phyloP scores from a whole-genome alignment of 1,284 basidiomycete genomes.

The Ganoderma resinaceum region DNA sequence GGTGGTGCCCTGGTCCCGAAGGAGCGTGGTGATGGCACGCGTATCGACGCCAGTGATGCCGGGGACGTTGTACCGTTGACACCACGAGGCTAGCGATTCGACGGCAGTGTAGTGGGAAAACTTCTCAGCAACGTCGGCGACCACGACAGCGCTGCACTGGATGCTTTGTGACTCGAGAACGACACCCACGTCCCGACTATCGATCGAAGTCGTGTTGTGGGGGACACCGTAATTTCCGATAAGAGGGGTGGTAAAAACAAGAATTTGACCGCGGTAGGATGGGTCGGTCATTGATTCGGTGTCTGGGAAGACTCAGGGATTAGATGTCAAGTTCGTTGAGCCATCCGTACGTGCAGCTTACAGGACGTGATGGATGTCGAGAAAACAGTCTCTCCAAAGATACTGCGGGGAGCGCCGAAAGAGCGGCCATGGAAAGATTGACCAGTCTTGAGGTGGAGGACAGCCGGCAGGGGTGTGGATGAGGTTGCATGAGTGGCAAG shows the following conservation, averaged over 20 bases:
- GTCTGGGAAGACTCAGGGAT: constrained; percentile 56
- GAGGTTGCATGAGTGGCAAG: constrained; percentile 71
- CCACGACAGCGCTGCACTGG: constrained; percentile 93
- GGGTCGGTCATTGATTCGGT: constrained; percentile 99
- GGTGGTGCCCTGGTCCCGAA: constrained; percentile 97
- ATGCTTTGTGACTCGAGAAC: constrained; percentile 90
- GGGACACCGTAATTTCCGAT: constrained; percentile 99
- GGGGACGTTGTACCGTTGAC: constrained; percentile 88
- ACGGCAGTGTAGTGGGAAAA: constrained; percentile 96
- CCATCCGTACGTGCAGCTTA: constrained; percentile 45
- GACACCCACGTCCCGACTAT: constrained; percentile 88
- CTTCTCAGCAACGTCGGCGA: constrained; percentile 93
- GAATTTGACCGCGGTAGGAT: constrained; percentile 96
- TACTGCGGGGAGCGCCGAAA: constrained; percentile 90
- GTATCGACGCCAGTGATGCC: constrained; percentile 98
- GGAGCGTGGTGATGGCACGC: constrained; percentile 91
- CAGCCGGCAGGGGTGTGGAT: constrained; percentile 69
- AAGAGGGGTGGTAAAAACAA: constrained; percentile 98
- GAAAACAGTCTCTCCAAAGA: constrained; percentile 98
- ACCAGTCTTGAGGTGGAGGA: constrained; percentile 93
- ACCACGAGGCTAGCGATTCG: constrained; percentile 95
- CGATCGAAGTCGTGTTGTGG: constrained; percentile 74
- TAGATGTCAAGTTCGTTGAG: neutral
- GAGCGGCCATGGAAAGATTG: constrained; percentile 90
- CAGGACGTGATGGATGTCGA: constrained; percentile 99